Evolutionary conservation across 1,284 basidiomycete genomes (phyloP).

Genomic region (Moesziomyces parantarcticus): DNA sequence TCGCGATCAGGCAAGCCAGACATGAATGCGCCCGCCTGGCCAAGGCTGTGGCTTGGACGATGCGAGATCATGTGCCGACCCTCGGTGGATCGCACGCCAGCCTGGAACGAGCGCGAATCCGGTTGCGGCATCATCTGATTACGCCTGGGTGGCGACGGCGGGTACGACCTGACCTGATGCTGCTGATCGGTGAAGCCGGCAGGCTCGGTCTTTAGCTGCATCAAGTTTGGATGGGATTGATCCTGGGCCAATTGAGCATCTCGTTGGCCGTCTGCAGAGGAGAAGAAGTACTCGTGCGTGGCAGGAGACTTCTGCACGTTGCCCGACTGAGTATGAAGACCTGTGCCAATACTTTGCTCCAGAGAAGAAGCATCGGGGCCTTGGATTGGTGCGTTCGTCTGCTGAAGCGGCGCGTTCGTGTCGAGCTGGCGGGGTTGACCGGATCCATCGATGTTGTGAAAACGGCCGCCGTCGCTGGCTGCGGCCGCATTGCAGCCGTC

Average conservation of each 20-base stretch:
- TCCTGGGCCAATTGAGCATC: not conserved
- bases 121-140: conserved; percentile 14
- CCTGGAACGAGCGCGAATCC: conserved; percentile 1
- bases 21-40: conserved; percentile 41
- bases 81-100: conserved; percentile 1
- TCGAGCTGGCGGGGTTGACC: conserved; percentile 7
- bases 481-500: too few species aligned
- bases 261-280: not conserved
- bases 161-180: conserved; percentile 29
- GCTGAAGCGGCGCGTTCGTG: not conserved
- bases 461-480: not conserved
- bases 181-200: conserved; percentile 10
- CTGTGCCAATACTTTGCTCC: conserved; percentile 14
- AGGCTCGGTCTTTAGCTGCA: conserved; percentile 10
- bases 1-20: conserved; percentile 12
- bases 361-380: conserved; percentile 8
- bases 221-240: not conserved
- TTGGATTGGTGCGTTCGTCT: not conserved
- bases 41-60: conserved; percentile 43
- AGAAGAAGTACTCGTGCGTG: conserved; percentile 2
- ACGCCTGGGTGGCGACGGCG: conserved; percentile 21
- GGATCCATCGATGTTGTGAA: not conserved
- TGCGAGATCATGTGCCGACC: conserved; percentile 27
- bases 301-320: conserved; percentile 2
- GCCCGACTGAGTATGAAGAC: conserved; percentile 3